Base-by-base conservation (phyloP, 2,329 filamentous ascomycete genomes). In the Byssothecium circinans region DNA sequence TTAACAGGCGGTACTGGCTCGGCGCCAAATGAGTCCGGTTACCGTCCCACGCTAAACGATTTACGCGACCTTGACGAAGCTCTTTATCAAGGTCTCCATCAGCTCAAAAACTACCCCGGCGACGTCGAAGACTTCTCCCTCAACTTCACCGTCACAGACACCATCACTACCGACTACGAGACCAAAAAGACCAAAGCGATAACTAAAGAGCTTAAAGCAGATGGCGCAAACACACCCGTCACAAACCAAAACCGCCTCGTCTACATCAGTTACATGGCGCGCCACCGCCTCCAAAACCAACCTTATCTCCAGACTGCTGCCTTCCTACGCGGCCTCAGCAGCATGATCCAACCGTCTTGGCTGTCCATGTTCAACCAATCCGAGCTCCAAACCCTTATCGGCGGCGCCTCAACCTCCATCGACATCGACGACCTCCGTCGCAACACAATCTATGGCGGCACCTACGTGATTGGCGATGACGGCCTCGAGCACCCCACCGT, bases 341-440 rank as follows among this genome's bases (percentile, higher is more conserved):
- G 86, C 55, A 95, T 99, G 65, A 94, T 99, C 56, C 87, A 91
- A 49, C 91, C 92, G 0, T 83, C 84, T 3, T 99, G 94, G 94
- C 81, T 99, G 4, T 91, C 87, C 61, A 97, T 99, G 94, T 99
- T 99, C 78, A 99, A 99, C 70, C 92, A 96, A 69, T 84, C 84
- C 2, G 94, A 99, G 69, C 81, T 99, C 4, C 94, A 97, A 73
- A 94, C 89, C 1, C 84, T 99, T 5, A 88, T 99, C 14, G 89
- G 91, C 43, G 94, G 94, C 35, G 91, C 95, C 60, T 86, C 85
- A 22, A 86, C 86, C 8, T 85, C 89, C 52, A 95, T 99, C 49
- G 87, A 96, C 62, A 81, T 99, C 29, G 83, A 87, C 22, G 94
- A 99, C 68, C 79, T 97, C 33, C 84, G 91, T 19, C 78, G 78